A percentile compares a stretch with the other conserved stretches of the same genome.
phyloP scores from a whole-genome alignment of 2,329 filamentous ascomycete genomes.

The Pseudomassariella vexata region DNA sequence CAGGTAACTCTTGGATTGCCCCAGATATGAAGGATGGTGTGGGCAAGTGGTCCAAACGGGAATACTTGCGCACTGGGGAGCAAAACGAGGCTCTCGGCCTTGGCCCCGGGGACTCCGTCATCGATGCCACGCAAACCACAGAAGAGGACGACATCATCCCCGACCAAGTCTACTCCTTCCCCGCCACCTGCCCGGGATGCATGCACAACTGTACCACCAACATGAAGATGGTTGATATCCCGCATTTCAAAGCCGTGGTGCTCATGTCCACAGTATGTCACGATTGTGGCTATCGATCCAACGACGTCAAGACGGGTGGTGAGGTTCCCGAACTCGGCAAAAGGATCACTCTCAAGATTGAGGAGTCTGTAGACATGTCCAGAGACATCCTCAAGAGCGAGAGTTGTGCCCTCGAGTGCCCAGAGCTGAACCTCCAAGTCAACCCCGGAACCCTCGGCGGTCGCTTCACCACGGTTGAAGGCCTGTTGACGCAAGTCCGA shows the following conservation, averaged over 20 bases:
- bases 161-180: constrained; percentile 89
- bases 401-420: constrained; percentile 79
- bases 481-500: constrained; percentile 84
- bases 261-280: constrained; percentile 93
- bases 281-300: constrained; percentile 87
- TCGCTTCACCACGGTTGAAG: constrained; percentile 94
- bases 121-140: constrained; percentile 35
- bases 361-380: constrained; percentile 66
- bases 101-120: constrained; percentile 49
- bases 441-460: constrained; percentile 93
- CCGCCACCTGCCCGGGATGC: constrained; percentile 87
- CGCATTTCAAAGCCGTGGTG: constrained; percentile 95
- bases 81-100: constrained; percentile 86
- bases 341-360: constrained; percentile 72
- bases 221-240: constrained; percentile 99
- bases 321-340: constrained; percentile 82
- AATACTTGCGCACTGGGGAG: constrained; percentile 75
- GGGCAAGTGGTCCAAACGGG: constrained; percentile 84
- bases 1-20: constrained; percentile 95
- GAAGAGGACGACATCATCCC: constrained; percentile 77
- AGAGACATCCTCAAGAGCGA: constrained; percentile 96
- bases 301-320: constrained; percentile 96
- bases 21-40: constrained; percentile 72
- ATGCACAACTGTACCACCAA: constrained; percentile 80
- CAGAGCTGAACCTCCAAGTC: constrained; percentile 80